Conservation (phyloP, 305 asterid genomes). For the Fraxinus velutina region DNA sequence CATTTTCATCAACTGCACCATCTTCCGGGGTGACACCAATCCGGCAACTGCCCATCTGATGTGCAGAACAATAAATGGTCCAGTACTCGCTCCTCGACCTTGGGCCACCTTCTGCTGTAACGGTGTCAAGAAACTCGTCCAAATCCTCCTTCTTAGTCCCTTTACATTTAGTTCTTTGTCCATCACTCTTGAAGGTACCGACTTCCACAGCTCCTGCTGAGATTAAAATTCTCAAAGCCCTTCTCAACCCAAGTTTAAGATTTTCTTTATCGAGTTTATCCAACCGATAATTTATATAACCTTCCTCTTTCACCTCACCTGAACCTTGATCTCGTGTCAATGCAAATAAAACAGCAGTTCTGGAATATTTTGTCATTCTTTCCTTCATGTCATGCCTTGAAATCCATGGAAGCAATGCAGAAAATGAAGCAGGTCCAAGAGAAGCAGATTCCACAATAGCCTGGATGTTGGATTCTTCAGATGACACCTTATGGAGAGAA, state of each 20-base stretch:
- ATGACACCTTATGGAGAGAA: conserved; percentile 53
- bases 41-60: conserved; percentile 86
- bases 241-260: conserved; percentile 57
- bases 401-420: conserved; percentile 58
- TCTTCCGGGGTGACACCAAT: conserved; percentile 61
- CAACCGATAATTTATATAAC: conserved; percentile 39
- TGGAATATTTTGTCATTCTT: conserved; percentile 50
- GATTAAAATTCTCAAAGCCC: conserved; percentile 58
- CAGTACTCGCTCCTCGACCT: conserved; percentile 46
- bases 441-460: conserved; percentile 63
- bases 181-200: conserved; percentile 76
- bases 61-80: conserved; percentile 71
- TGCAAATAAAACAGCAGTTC: conserved; percentile 63
- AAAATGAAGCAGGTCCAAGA: conserved; percentile 61
- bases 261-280: conserved; percentile 50
- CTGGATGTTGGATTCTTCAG: conserved; percentile 37
- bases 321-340: conserved; percentile 57
- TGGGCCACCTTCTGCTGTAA: conserved; percentile 54
- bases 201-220: conserved; percentile 86
- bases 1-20: conserved; percentile 68
- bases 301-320: conserved; percentile 57
- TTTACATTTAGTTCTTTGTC: conserved; percentile 55
- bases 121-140: conserved; percentile 65
- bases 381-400: conserved; percentile 57
- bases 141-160: conserved; percentile 45